Percentiles rank a stretch among this genome's conserved stretches.
phyloP scores from a whole-genome alignment of 257 asterid genomes.

The Penstemon eatonii region DNA sequence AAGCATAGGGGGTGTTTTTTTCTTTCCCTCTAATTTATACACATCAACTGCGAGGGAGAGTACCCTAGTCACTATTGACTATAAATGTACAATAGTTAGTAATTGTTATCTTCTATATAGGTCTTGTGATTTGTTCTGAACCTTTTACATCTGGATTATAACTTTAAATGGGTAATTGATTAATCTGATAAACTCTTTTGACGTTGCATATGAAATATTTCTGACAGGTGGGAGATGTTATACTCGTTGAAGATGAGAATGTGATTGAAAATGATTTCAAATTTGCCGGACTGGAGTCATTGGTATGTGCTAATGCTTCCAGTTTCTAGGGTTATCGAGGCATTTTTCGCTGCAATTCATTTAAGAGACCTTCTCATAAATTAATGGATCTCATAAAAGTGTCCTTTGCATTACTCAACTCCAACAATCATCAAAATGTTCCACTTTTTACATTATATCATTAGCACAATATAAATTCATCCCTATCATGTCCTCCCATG shows the following conservation, averaged over 20 bases:
- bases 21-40: too few relatives aligned
- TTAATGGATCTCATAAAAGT: background rate
- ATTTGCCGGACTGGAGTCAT: constrained; percentile 55
- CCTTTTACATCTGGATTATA: background rate
- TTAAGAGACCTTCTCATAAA: background rate
- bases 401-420: too few relatives aligned
- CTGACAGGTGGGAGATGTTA: constrained; percentile 63
- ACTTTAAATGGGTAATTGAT: background rate
- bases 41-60: background rate
- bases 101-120: background rate
- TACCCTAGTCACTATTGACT: background rate
- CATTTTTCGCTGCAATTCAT: constrained; percentile 8
- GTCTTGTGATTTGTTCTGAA: background rate
- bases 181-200: constrained; percentile 13
- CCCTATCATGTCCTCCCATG: too few relatives aligned
- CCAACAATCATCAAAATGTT: too few relatives aligned
- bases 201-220: constrained; percentile 1
- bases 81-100: background rate
- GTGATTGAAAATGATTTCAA: constrained; percentile 52
- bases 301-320: constrained; percentile 45
- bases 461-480: too few relatives aligned
- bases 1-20: too few relatives aligned
- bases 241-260: constrained; percentile 55
- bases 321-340: background rate
- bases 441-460: too few relatives aligned